Conservation (phyloP, 495 filamentous ascomycete genomes). For the Hypoxylon perforatum region DNA sequence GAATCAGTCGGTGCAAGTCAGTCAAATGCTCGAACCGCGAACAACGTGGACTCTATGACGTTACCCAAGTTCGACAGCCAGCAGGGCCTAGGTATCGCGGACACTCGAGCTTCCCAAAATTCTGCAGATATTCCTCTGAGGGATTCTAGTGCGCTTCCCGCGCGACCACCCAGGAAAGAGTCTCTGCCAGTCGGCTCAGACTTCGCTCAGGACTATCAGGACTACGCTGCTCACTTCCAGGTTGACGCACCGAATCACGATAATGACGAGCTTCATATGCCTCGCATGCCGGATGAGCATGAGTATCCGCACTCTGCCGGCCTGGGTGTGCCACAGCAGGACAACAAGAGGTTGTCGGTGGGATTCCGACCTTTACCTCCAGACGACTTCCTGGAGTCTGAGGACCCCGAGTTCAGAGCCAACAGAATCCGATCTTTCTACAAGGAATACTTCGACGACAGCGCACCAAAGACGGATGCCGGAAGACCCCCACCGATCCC, state of each 20-base stretch:
- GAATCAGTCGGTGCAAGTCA: conserved; percentile 27
- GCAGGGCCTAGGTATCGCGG: conserved; percentile 29
- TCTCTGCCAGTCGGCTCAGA: conserved; percentile 33
- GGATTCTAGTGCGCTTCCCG: conserved; percentile 9
- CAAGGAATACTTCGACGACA: conserved; percentile 97
- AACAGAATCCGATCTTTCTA: conserved; percentile 98
- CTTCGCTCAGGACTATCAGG: conserved; percentile 33
- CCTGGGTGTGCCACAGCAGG: conserved; percentile 67
- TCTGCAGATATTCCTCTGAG: conserved; percentile 27
- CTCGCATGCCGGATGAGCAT: conserved; percentile 46
- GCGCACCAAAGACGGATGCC: conserved; percentile 64
- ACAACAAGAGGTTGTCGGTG: conserved; percentile 82
- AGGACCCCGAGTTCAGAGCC: conserved; percentile 93
- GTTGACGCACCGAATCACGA: conserved; percentile 27
- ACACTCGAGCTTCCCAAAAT: conserved; percentile 25
- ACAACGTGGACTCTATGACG: conserved; percentile 20
- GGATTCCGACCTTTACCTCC: conserved; percentile 93
- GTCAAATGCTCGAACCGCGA: conserved; percentile 24
- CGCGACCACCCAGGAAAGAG: conserved; percentile 36
- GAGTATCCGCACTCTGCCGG: conserved; percentile 46
- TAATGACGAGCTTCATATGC: conserved; percentile 43
- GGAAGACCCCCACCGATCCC: conserved; percentile 54
- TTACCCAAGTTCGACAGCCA: conserved; percentile 9
- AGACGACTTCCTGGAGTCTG: conserved; percentile 71
- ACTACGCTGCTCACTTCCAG: conserved; percentile 42